Evolutionary conservation across 768 basidiomycete species (phyloP).

Genomic region (Leccinum pellstonianum): DNA sequence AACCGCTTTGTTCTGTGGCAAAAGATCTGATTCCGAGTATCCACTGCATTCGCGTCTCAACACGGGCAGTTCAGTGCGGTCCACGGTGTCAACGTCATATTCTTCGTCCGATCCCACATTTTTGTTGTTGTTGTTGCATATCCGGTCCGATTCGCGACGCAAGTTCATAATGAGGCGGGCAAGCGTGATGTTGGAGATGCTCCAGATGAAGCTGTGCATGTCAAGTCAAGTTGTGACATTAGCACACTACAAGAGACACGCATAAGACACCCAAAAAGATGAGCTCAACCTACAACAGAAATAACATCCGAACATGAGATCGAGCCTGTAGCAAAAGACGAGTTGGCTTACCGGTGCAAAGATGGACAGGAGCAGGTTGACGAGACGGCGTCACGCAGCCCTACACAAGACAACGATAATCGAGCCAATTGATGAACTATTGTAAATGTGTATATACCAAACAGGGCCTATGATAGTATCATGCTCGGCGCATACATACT

Average conservation of each 20-base stretch:
- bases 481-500: background rate
- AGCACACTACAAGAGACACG: constrained; percentile 1
- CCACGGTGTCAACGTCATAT: background rate
- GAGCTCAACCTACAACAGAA: constrained; percentile 20
- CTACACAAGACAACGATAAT: constrained; percentile 2
- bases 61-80: constrained; percentile 7
- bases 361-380: constrained; percentile 21
- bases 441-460: constrained; percentile 18
- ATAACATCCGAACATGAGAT: background rate
- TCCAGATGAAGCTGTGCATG: constrained; percentile 26
- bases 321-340: background rate
- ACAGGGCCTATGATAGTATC: constrained; percentile 9
- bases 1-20: background rate
- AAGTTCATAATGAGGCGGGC: constrained; percentile 36
- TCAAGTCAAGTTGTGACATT: background rate
- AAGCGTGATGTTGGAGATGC: constrained; percentile 31
- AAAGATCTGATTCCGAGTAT: background rate
- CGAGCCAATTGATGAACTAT: background rate
- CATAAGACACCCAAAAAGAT: constrained; percentile 25
- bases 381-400: constrained; percentile 13
- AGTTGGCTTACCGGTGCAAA: constrained; percentile 20
- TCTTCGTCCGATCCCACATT: no score
- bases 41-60: background rate
- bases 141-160: constrained; percentile 19
- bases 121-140: no score